Conservation (phyloP, 495 filamentous ascomycete species). For the Podospora sp. region DNA sequence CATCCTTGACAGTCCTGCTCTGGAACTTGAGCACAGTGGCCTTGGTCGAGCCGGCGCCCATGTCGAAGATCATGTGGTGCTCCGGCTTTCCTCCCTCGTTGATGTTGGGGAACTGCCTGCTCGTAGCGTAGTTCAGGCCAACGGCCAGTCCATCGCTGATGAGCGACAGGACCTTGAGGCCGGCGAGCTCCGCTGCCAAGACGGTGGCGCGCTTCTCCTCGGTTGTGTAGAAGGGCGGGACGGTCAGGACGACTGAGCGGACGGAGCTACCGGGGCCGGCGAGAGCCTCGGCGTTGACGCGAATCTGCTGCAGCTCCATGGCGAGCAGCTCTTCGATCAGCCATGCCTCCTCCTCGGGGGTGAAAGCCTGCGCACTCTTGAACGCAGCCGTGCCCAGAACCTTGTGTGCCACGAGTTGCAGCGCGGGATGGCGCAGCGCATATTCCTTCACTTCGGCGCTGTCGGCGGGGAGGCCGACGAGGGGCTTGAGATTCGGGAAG, state of each 20-base stretch:
- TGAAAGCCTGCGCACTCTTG: constrained; percentile 69
- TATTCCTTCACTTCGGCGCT: constrained; percentile 68
- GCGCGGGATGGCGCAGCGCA: constrained; percentile 68
- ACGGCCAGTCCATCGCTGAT: constrained; percentile 92
- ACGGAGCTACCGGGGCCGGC: constrained; percentile 78
- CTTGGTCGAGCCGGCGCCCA: constrained; percentile 96
- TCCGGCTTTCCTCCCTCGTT: constrained; percentile 87
- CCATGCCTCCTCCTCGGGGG: constrained; percentile 69
- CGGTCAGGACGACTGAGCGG: constrained; percentile 82
- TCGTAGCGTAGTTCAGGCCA: constrained; percentile 92
- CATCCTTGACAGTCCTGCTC: constrained; percentile 83
- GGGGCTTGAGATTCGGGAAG: constrained; percentile 86
- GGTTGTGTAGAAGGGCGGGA: constrained; percentile 86
- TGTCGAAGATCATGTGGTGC: constrained; percentile 91
- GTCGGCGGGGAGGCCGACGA: constrained; percentile 72
- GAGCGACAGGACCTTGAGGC: constrained; percentile 78
- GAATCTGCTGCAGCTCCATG: constrained; percentile 92
- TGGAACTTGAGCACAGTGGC: constrained; percentile 93
- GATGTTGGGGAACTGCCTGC: constrained; percentile 80
- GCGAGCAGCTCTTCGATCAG: constrained; percentile 91
- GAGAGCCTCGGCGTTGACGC: constrained; percentile 79
- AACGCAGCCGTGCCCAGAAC: constrained; percentile 74
- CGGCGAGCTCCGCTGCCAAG: constrained; percentile 82
- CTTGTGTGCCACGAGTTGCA: constrained; percentile 57
- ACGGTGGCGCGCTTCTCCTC: constrained; percentile 85